Evolutionary conservation across 2,329 filamentous ascomycete species (phyloP).

Genomic region (Monilinia vaccinii-corymbosi): DNA sequence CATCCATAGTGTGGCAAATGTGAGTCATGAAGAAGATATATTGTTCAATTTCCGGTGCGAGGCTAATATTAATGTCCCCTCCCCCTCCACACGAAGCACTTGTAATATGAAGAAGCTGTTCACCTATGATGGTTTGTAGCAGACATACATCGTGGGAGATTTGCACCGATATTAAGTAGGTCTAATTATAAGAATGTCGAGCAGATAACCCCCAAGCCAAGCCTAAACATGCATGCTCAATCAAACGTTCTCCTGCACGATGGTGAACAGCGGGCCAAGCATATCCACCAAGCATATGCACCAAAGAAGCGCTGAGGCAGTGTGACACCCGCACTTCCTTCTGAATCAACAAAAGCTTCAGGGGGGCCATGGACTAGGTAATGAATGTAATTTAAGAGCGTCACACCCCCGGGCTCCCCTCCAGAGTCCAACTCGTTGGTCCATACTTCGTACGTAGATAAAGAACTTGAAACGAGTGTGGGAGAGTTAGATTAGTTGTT

Average conservation of each 20-base stretch:
- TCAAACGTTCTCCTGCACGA: no score
- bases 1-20: background rate
- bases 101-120: background rate
- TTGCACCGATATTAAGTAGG: background rate
- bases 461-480: background rate
- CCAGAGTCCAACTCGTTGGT: no score
- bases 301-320: background rate
- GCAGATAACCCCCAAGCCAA: no score
- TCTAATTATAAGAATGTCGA: no score
- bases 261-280: background rate
- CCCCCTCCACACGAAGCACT: no score
- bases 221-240: no score
- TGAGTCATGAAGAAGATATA: background rate
- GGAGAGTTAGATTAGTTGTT: background rate
- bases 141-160: no score
- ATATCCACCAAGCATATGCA: background rate
- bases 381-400: no score
- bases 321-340: background rate
- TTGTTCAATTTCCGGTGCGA: background rate
- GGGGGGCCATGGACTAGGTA: background rate
- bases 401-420: no score
- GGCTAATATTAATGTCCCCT: no score
- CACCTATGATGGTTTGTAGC: no score
- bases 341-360: background rate
- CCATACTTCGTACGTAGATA: no score